Percentiles rank a stretch among this genome's conserved stretches.
These are phyloP conservation scores for Fusarium veterinarium DNA, from an alignment of 2,329 filamentous ascomycete species.

Conservation along the genomic window DNA sequence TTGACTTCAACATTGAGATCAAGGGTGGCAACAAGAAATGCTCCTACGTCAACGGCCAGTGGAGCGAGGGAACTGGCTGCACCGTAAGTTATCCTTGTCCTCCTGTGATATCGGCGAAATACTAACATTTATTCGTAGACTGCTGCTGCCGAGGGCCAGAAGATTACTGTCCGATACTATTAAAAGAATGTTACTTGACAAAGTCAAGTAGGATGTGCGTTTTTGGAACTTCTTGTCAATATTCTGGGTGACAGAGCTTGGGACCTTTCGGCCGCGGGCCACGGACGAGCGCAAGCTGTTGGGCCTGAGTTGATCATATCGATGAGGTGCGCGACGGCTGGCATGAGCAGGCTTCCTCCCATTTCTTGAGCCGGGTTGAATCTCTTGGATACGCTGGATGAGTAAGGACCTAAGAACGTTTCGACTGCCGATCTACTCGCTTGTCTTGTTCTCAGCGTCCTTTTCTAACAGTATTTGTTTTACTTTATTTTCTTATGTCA, in stretches of 20 bases:
- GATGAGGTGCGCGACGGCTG: conserved; percentile 13
- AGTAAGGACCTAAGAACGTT: conserved; percentile 30
- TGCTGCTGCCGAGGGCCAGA: conserved; percentile 54
- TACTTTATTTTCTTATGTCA: conserved; percentile 34
- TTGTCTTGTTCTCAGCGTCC: conserved; percentile 29
- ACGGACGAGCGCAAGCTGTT: conserved; percentile 33
- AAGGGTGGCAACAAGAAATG: conserved; percentile 73
- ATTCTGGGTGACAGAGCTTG: conserved; percentile 45
- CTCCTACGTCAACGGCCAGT: conserved; percentile 73
- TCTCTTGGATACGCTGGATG: conserved; percentile 37
- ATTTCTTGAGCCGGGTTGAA: conserved; percentile 38
- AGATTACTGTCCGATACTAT: conserved; percentile 59
- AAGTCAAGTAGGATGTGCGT: conserved; percentile 36
- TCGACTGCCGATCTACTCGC: conserved; percentile 29
- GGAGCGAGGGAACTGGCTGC: conserved; percentile 74
- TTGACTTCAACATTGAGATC: conserved; percentile 85
- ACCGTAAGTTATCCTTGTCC: conserved; percentile 71
- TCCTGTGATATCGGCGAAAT: background rate
- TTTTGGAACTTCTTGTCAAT: conserved; percentile 52
- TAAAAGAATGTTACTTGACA: conserved; percentile 33
- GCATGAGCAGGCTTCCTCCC: conserved; percentile 27
- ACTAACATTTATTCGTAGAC: conserved; percentile 53
- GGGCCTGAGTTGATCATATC: conserved; percentile 22
- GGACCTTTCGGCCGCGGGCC: conserved; percentile 34
- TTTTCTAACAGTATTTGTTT: conserved; percentile 31